These are phyloP conservation scores for Scedosporium boydii DNA, from an alignment of 2,329 filamentous ascomycete genomes.

Conservation along the genomic window DNA sequence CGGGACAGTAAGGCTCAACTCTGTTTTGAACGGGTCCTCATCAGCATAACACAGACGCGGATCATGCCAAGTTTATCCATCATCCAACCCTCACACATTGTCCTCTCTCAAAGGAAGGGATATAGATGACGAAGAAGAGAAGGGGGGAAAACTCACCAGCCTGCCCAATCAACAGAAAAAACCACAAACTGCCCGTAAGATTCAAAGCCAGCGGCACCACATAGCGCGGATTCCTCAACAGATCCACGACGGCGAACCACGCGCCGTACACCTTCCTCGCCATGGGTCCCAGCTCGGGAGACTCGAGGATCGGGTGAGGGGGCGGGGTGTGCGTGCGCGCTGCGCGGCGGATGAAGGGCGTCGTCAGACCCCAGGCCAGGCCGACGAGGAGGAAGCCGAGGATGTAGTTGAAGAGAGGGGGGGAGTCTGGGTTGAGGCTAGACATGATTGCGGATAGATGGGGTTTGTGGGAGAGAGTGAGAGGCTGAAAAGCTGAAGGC, in stretches of 20 bases:
- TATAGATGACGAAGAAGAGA: background rate
- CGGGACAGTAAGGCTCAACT: slow-evolving; percentile 85
- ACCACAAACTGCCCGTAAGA: slow-evolving; percentile 90
- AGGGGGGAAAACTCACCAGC: slow-evolving; percentile 57
- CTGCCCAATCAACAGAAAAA: slow-evolving; percentile 86
- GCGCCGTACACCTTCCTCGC: slow-evolving; percentile 53
- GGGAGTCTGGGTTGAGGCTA: slow-evolving; percentile 13
- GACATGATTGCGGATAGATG: background rate
- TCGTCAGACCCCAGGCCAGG: slow-evolving; percentile 86
- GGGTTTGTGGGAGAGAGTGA: background rate
- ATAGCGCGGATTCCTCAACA: slow-evolving; percentile 74
- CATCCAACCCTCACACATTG: background rate
- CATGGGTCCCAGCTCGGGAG: slow-evolving; percentile 45
- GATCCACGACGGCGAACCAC: slow-evolving; percentile 66
- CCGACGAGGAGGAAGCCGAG: slow-evolving; percentile 86
- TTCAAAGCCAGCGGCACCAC: slow-evolving; percentile 79
- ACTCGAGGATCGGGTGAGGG: slow-evolving; percentile 43
- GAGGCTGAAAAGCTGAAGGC: background rate
- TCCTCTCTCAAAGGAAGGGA: background rate
- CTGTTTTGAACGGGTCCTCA: slow-evolving; percentile 31
- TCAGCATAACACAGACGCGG: background rate
- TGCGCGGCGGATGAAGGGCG: slow-evolving; percentile 81
- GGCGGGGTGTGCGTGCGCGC: slow-evolving; percentile 65
- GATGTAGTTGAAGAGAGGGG: slow-evolving; percentile 67
- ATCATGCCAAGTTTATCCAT: background rate